Percentiles rank a stretch among this genome's conserved stretches.
These are phyloP conservation scores for Coemansia sp. DNA, from an alignment of 192 early-diverging fungal genomes.

Conservation along the genomic window DNA sequence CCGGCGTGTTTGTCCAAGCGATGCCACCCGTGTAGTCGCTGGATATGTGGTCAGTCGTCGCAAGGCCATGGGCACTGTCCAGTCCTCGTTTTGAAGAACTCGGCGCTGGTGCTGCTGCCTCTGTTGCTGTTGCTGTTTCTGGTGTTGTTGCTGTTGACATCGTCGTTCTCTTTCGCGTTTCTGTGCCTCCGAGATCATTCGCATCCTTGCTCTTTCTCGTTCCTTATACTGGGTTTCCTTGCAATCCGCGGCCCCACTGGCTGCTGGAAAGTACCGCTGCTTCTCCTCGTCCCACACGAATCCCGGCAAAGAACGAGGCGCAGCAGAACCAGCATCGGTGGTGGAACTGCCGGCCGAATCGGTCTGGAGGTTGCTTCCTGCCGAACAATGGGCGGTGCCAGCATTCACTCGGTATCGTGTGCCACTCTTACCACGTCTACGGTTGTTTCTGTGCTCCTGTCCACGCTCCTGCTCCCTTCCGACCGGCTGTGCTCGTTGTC, in stretches of 20 bases:
- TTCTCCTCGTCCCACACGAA: conserved; percentile 48
- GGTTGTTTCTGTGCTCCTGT: neutral
- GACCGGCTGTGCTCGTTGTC: neutral
- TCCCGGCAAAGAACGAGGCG: conserved; percentile 30
- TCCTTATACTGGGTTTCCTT: conserved; percentile 22
- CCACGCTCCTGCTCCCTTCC: conserved; percentile 1
- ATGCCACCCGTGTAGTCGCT: neutral
- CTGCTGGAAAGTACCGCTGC: conserved; percentile 36
- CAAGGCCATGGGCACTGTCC: conserved; percentile 16
- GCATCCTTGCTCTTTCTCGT: conserved; percentile 16
- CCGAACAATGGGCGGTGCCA: too few species aligned
- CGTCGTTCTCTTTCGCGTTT: neutral
- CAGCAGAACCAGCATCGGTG: neutral
- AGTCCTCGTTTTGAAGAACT: neutral
- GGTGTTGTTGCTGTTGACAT: too few species aligned
- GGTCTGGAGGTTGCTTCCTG: too few species aligned
- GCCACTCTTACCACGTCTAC: too few species aligned
- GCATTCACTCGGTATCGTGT: too few species aligned
- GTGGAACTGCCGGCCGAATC: too few species aligned
- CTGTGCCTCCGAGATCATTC: conserved; percentile 6
- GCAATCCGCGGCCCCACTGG: conserved; percentile 28
- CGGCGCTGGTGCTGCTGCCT: neutral
- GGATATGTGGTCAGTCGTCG: conserved; percentile 15
- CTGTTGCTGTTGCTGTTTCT: too few species aligned
- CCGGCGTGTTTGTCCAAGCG: neutral